These are phyloP conservation scores for Fusarium guadeloupense DNA, from an alignment of 2,329 filamentous ascomycete species.

Conservation along the genomic window DNA sequence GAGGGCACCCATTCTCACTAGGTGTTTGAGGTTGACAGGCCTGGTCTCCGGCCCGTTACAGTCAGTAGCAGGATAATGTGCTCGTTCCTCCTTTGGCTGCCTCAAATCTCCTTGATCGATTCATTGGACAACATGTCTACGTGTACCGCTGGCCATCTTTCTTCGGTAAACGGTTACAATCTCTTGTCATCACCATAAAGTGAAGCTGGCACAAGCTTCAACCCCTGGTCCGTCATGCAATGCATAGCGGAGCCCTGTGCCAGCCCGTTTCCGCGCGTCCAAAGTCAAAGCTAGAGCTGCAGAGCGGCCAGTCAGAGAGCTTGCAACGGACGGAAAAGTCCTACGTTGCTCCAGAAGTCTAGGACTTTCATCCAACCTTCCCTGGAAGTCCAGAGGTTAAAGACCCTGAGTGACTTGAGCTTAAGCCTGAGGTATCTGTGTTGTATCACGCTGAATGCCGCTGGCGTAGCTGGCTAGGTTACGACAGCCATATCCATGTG, in stretches of 20 bases:
- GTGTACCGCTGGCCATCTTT: constrained; percentile 14
- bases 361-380: constrained; percentile 29
- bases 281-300: constrained; percentile 12
- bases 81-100: neutral
- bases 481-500: neutral
- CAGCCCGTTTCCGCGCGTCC: constrained; percentile 28
- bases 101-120: neutral
- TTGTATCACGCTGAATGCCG: neutral
- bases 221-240: constrained; percentile 37
- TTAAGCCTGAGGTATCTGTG: neutral
- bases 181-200: constrained; percentile 6
- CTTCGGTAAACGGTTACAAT: neutral
- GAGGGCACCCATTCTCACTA: constrained; percentile 20
- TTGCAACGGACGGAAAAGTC: constrained; percentile 24
- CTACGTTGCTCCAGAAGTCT: constrained; percentile 25
- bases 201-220: constrained; percentile 40
- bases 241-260: constrained; percentile 34
- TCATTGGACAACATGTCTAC: neutral
- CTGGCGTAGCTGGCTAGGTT: neutral
- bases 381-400: neutral
- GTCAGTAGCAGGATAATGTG: constrained; percentile 1
- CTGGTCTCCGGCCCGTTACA: constrained; percentile 9
- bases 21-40: constrained; percentile 39
- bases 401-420: constrained; percentile 18
- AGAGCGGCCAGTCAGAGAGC: constrained; percentile 18